These are phyloP conservation scores for Setaria viridis DNA, from an alignment of 202 grass and related monocot species.

Conservation along the genomic window DNA sequence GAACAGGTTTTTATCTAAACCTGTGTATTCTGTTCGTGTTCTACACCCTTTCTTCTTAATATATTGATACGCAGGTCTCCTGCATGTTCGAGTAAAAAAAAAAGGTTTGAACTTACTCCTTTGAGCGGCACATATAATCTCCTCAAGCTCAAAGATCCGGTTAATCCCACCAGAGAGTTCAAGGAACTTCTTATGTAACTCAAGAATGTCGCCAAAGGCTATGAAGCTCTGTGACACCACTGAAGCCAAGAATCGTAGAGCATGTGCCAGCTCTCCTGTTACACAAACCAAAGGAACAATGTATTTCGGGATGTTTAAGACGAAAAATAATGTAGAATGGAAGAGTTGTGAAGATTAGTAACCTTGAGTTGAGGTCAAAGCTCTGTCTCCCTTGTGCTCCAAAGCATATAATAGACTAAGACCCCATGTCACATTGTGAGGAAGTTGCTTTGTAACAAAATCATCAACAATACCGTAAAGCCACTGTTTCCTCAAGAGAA, in stretches of 20 bases:
- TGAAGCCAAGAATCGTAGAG: conserved; percentile 92
- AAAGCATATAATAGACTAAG: conserved; percentile 96
- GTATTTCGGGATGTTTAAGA: conserved; percentile 22
- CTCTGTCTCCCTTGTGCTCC: conserved; percentile 95
- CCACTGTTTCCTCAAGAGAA: conserved; percentile 91
- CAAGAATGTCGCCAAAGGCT: conserved; percentile 97
- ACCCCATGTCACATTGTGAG: conserved; percentile 98
- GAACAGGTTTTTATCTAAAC: no score
- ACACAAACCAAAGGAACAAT: conserved; percentile 46
- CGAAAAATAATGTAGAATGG: conserved; percentile 12
- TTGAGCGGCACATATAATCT: conserved; percentile 71
- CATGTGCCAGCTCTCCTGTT: conserved; percentile 94
- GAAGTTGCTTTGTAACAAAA: conserved; percentile 98
- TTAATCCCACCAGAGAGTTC: conserved; percentile 99
- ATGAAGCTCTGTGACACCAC: conserved; percentile 99
- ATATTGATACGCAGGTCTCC: no score
- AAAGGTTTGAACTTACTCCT: conserved; percentile 58
- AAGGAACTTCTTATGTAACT: conserved; percentile 92
- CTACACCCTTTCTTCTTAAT: no score
- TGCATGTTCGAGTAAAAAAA: no score
- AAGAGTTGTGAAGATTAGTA: conserved; percentile 41
- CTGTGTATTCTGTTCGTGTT: no score
- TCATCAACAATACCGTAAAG: conserved; percentile 98
- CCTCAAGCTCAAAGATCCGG: conserved; percentile 94
- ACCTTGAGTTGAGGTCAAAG: conserved; percentile 95